These are phyloP conservation scores for Chaetomium globosum DNA, from an alignment of 2,329 filamentous ascomycete species.

Conservation along the genomic window DNA sequence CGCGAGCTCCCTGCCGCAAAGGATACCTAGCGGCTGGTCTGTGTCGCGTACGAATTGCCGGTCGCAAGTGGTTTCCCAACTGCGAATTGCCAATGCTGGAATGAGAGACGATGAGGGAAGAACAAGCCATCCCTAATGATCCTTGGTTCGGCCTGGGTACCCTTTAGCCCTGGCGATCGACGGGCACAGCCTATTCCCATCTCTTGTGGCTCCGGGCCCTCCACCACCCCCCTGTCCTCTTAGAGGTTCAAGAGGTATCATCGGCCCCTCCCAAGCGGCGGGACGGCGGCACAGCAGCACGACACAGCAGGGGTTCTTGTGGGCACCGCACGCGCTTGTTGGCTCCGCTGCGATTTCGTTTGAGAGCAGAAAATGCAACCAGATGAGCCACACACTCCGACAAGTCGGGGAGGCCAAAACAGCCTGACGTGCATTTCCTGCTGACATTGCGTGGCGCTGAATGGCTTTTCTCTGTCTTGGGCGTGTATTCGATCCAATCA, in stretches of 20 bases:
- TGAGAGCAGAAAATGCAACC: neutral
- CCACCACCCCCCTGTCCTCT: no score
- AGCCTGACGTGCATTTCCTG: neutral
- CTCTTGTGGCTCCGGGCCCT: neutral
- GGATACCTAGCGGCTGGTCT: neutral
- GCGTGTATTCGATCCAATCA: neutral
- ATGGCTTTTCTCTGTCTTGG: neutral
- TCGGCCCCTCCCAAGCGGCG: neutral
- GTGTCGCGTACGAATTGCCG: neutral
- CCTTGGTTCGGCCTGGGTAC: neutral
- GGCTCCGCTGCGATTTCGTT: neutral
- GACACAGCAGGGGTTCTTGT: neutral
- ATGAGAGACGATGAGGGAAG: neutral
- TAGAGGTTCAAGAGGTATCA: neutral
- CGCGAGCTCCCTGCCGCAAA: slow-evolving; percentile 1
- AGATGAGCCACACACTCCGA: neutral
- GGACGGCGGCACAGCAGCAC: neutral
- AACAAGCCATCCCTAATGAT: neutral
- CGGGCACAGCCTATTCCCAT: slow-evolving; percentile 5
- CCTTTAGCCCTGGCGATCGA: neutral
- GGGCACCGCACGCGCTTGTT: neutral
- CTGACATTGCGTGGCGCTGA: neutral
- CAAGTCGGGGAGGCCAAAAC: neutral
- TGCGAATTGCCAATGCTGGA: neutral
- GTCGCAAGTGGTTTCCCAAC: neutral